Percentiles rank a stretch among this genome's conserved stretches.
Evolutionary conservation across 495 filamentous ascomycete species (phyloP).

Genomic region (Clohesyomyces aquaticus): DNA sequence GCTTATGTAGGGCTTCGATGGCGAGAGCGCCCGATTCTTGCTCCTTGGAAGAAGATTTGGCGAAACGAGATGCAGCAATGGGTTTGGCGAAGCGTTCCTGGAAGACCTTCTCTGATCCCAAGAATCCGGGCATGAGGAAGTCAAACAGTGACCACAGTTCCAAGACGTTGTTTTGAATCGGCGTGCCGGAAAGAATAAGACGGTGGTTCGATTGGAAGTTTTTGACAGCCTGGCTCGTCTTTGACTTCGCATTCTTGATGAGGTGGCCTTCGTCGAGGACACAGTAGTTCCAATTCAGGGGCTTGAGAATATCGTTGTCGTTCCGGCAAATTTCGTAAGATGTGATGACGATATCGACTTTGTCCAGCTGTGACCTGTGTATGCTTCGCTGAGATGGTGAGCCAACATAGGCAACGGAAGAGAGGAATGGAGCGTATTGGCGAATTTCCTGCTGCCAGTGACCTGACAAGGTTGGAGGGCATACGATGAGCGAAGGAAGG

Average conservation of each 20-base stretch:
- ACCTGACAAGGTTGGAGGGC: constrained; percentile 94
- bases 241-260: constrained; percentile 97
- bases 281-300: constrained; percentile 93
- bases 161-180: constrained; percentile 97
- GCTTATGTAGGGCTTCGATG: constrained; percentile 96
- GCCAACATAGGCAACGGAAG: constrained; percentile 85
- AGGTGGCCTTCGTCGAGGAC: constrained; percentile 97
- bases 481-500: constrained; percentile 91
- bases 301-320: constrained; percentile 80
- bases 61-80: constrained; percentile 90
- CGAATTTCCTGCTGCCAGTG: constrained; percentile 99
- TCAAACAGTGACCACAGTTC: constrained; percentile 99
- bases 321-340: constrained; percentile 98
- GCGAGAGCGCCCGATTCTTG: constrained; percentile 95
- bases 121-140: constrained; percentile 97
- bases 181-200: constrained; percentile 92
- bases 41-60: constrained; percentile 96
- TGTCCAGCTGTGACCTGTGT: constrained; percentile 66
- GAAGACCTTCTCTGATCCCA: constrained; percentile 98
- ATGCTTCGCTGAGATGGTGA: constrained; percentile 76
- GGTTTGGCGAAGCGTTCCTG: constrained; percentile 96
- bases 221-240: constrained; percentile 91
- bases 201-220: constrained; percentile 86
- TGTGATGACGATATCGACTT: constrained; percentile 90
- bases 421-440: constrained; percentile 91